Base-by-base conservation (phyloP, 257 asterid genomes). In the Solanum bulbocastanum region DNA sequence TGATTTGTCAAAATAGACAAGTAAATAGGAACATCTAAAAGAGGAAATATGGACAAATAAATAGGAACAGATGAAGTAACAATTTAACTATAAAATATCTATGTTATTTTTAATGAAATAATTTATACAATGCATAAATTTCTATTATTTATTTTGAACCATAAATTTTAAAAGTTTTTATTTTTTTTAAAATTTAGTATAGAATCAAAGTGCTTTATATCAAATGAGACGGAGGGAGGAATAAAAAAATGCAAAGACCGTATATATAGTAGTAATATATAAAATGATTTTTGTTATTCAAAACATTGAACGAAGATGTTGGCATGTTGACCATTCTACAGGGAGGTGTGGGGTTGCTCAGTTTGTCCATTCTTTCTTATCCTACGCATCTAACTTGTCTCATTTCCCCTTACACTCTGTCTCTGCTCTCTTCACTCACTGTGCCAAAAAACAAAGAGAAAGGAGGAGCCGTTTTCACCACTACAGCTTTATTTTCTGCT, bases 381-480 rank as follows among this genome's bases (percentile, higher is more conserved):
- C 93, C 89, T 88, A 88, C 92, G 88, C 87, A 60, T 73, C 91
- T 71, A 5, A 36, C 62, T 86, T 40, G 82, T 69, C 88, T 52
- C 46, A 56, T 52, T 75, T 56, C 33, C 82, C 86, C 44, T 87
- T 40, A 87, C 60, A 42, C 75, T 86, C 83, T 83, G 56, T 86
- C 71, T 65, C 88, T 37, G 72, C 52, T 76, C 88, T n/a, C 83
- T 78, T 25, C 69, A 52, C 88, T 33, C 76, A 52, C 87, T 33
- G 58, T 74, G 86, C 15, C 7, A 23, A 62, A n/a, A 4, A 62
- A 10, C 10, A 62, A 49, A 32, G 89, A 96, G 91, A 85, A 87
- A 30, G 92, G 93, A 89, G 87, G 91, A 72, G 95, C 96, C 95
- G 94, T 90, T 93, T 91, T 94, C 96, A 92, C 91, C 86, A 44